These are phyloP conservation scores for Phytophthora nicotianae DNA, from an alignment of 352 stramenopile genomes.

Conservation along the genomic window DNA sequence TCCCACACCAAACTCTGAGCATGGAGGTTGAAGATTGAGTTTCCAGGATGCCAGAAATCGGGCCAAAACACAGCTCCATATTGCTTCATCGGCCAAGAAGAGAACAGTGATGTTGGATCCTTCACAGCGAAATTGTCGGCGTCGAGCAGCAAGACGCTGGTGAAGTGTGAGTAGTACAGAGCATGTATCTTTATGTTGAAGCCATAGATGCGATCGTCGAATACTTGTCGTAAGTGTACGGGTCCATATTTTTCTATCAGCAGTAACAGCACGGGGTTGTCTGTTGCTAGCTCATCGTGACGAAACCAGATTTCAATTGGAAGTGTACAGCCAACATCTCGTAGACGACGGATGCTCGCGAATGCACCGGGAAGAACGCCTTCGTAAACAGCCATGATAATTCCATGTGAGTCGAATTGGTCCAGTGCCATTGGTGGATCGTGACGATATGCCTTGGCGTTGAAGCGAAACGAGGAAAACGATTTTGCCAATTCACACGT, in stretches of 20 bases:
- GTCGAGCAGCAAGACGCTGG: slow-evolving; percentile 51
- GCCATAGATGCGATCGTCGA: slow-evolving; percentile 49
- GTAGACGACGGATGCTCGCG: slow-evolving; percentile 48
- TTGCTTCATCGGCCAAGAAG: slow-evolving; percentile 30
- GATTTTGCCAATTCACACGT: slow-evolving; percentile 63
- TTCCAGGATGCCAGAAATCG: slow-evolving; percentile 52
- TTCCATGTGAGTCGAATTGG: slow-evolving; percentile 26
- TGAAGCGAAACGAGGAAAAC: slow-evolving; percentile 64
- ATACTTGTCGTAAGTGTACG: slow-evolving; percentile 47
- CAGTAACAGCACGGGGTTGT: slow-evolving; percentile 43
- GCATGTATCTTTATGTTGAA: slow-evolving; percentile 64
- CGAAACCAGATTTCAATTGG: slow-evolving; percentile 66
- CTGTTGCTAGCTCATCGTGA: slow-evolving; percentile 44
- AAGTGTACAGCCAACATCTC: slow-evolving; percentile 42
- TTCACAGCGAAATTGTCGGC: slow-evolving; percentile 54
- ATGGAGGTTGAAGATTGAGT: slow-evolving; percentile 67
- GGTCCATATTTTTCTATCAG: slow-evolving; percentile 42
- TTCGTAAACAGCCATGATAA: slow-evolving; percentile 59
- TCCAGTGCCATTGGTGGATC: slow-evolving; percentile 50
- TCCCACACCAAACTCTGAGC: slow-evolving; percentile 65
- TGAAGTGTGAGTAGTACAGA: slow-evolving; percentile 58
- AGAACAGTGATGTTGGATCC: slow-evolving; percentile 52
- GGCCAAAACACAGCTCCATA: slow-evolving; percentile 57
- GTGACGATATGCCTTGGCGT: slow-evolving; percentile 52
- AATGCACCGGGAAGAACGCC: slow-evolving; percentile 52